These are phyloP conservation scores for Saccharomyces jurei DNA, from an alignment of 805 yeast species.

Conservation along the genomic window DNA sequence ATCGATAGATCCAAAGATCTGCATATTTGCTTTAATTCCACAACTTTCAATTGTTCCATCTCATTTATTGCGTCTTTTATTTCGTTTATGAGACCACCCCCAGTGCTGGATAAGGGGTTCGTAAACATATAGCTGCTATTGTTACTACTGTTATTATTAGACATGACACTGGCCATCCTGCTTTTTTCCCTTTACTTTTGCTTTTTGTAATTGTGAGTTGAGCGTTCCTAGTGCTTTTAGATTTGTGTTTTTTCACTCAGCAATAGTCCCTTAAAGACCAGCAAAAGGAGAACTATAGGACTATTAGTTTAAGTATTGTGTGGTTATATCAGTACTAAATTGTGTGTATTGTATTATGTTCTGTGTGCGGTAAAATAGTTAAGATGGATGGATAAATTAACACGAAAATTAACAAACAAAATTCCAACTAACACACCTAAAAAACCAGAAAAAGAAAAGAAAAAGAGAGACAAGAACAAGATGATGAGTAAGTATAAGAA, in stretches of 20 bases:
- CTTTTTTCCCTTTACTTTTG: not conserved
- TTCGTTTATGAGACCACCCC: constrained; percentile 7
- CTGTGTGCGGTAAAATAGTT: not conserved
- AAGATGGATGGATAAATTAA: not conserved
- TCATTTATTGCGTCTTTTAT: constrained; percentile 28
- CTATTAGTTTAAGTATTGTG: not conserved
- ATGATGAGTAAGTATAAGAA: not conserved
- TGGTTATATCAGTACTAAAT: not conserved
- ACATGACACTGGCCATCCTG: not conserved
- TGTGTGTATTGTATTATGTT: not conserved
- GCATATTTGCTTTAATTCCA: constrained; percentile 46
- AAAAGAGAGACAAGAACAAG: not conserved
- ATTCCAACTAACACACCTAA: not conserved
- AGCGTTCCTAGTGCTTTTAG: not conserved
- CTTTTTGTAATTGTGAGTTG: not conserved
- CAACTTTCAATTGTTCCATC: constrained; percentile 37
- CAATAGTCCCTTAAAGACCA: not conserved
- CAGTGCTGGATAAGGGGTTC: not conserved
- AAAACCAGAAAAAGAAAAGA: not conserved
- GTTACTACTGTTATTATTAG: not conserved
- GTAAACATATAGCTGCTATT: not conserved
- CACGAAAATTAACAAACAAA: not conserved
- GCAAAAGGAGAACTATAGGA: not conserved
- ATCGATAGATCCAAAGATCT: constrained; percentile 41
- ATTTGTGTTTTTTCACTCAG: not conserved